These are phyloP conservation scores for Trypanosoma avium DNA, from an alignment of 208 protist species.

Conservation along the genomic window DNA sequence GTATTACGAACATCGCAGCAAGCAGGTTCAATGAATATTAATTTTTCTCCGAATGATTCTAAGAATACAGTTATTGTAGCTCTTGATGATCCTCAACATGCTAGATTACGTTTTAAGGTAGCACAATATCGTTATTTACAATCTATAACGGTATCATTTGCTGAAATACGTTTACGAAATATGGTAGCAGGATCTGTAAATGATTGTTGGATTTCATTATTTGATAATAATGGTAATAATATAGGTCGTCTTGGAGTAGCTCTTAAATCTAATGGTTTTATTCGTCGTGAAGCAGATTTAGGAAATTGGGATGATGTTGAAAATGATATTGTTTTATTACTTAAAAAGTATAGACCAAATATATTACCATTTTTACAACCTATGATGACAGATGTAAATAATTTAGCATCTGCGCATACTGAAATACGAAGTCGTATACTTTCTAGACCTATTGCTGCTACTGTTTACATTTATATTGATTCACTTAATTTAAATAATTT, in stretches of 20 bases:
- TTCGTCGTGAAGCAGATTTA: not conserved
- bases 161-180: constrained; percentile 19
- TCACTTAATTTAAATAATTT: constrained; percentile 3
- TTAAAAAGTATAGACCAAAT: constrained; percentile 22
- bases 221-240: constrained; percentile 3
- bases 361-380: constrained; percentile 16
- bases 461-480: constrained; percentile 23
- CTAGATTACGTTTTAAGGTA: constrained; percentile 27
- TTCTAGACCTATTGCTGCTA: constrained; percentile 10
- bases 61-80: constrained; percentile 1
- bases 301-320: constrained; percentile 9
- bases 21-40: not conserved
- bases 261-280: constrained; percentile 14
- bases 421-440: constrained; percentile 15
- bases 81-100: constrained; percentile 23
- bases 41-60: not conserved
- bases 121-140: constrained; percentile 18
- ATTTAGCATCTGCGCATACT: constrained; percentile 3
- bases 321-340: constrained; percentile 21
- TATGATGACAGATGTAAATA: constrained; percentile 6
- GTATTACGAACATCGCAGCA: constrained; percentile 25
- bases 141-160: constrained; percentile 5
- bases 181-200: constrained; percentile 8
- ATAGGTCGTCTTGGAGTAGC: constrained; percentile 16
- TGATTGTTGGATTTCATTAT: constrained; percentile 22